Base-by-base conservation (phyloP, 2,329 filamentous ascomycete species). In the Daldinia eschscholtzii region DNA sequence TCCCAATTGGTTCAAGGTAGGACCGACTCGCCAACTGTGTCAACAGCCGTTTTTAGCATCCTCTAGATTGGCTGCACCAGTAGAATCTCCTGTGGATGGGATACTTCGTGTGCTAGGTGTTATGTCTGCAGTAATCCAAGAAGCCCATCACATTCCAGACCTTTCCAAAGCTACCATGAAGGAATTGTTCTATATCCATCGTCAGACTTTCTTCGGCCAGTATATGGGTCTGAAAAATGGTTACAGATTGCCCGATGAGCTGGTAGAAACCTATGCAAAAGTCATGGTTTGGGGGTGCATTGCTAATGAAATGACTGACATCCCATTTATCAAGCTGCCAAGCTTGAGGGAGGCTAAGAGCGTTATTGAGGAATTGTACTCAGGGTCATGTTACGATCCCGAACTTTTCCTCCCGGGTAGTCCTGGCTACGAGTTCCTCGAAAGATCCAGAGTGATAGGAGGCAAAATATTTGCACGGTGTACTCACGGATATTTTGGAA, bases 21-120 rank as follows among this genome's bases (percentile, higher is more conserved):
- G 13, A 52, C 2, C 48, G 10, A 7, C 28, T 52, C 48, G 26
- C 9, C 15, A 9, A n/a, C 48, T 52, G 18, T 52, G 48, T 26
- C 48, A 33, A 33, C 48, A 52, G 18, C 48, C 48, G 15, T 52
- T 52, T 30, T 13, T 52, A n/a, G 48, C 48, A 52, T 52, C 48
- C 48, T 52, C 48, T 52, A 28, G 6, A 6, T 13, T 52, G 26
- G n/a, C 20, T 7, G 33, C 48, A 2, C 15, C 28, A n/a, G n/a
- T 52, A 4, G 48, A 52, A 52, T 33, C 15, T 23, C 48, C 48
- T 1, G 2, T 33, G 28, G 48, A 52, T 30, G 48, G 48, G 2
- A 23, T 52, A 33, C 28, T 52, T 9, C 48, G 48, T 15, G 48
- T 52, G 15, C 3, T 15, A 52, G 48, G 48, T 9, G 48, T 52